A percentile compares a stretch with the other conserved stretches of the same genome.
Conservation (phyloP, 352 stramenopile genomes). For the Blastocystis sp. region DNA sequence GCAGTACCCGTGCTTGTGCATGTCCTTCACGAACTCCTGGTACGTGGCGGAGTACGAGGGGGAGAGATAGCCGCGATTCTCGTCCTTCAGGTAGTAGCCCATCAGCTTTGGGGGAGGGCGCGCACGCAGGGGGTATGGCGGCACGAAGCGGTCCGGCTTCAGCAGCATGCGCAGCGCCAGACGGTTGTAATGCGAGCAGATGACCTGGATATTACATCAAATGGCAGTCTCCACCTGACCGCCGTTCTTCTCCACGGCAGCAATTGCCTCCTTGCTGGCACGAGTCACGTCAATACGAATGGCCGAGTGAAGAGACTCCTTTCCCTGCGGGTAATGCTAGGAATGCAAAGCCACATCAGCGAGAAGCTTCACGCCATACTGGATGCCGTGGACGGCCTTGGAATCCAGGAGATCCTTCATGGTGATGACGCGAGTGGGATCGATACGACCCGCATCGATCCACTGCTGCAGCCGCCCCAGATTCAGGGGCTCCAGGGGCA, state of each 20-base stretch:
- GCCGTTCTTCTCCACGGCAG: slow-evolving; percentile 53
- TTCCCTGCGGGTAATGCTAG: slow-evolving; percentile 29
- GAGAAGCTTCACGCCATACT: slow-evolving; percentile 64
- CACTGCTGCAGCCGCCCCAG: slow-evolving; percentile 61
- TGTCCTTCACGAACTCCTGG: slow-evolving; percentile 60
- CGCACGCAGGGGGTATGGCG: slow-evolving; percentile 43
- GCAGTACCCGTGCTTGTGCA: slow-evolving; percentile 50
- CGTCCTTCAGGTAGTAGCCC: slow-evolving; percentile 50
- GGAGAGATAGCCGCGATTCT: slow-evolving; percentile 68
- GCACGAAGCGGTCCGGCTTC: slow-evolving; percentile 56
- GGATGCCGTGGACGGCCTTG: neutral
- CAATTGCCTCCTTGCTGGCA: slow-evolving; percentile 60
- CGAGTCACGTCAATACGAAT: slow-evolving; percentile 63
- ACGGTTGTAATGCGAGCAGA: slow-evolving; percentile 66
- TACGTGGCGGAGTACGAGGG: slow-evolving; percentile 54
- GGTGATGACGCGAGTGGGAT: slow-evolving; percentile 53
- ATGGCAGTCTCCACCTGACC: slow-evolving; percentile 19
- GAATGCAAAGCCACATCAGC: slow-evolving; percentile 8
- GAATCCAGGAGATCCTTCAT: slow-evolving; percentile 70
- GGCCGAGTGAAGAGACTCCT: slow-evolving; percentile 55
- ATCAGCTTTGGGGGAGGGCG: slow-evolving; percentile 62
- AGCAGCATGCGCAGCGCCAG: slow-evolving; percentile 57
- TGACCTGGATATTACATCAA: neutral
- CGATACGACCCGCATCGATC: slow-evolving; percentile 66
- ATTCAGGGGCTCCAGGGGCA: slow-evolving; percentile 29